phyloP scores from a whole-genome alignment of 768 basidiomycete genomes.

The Multifurca ochricompacta region DNA sequence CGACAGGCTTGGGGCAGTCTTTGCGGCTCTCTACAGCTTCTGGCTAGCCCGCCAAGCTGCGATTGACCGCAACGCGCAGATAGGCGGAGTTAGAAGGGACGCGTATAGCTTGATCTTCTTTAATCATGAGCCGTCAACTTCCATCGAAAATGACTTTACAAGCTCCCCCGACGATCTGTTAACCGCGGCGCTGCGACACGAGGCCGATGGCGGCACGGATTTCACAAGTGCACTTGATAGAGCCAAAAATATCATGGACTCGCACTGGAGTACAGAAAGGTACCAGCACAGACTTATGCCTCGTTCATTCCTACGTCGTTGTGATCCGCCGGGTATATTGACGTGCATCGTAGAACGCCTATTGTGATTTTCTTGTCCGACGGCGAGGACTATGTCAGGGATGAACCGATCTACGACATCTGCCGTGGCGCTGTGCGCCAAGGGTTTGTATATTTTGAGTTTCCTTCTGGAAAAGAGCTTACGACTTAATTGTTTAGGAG shows the following conservation, averaged over 20 bases:
- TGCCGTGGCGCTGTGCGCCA: conserved; percentile 36
- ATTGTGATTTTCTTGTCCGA: conserved; percentile 53
- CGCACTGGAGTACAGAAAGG: conserved; percentile 46
- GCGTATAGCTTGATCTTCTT: conserved; percentile 54
- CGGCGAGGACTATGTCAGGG: conserved; percentile 39
- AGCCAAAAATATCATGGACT: conserved; percentile 35
- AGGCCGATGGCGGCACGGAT: conserved; percentile 35
- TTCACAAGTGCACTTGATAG: conserved; percentile 35
- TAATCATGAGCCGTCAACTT: conserved; percentile 23
- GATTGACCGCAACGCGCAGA: conserved; percentile 23
- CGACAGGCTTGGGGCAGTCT: conserved; percentile 51
- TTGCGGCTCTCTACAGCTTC: conserved; percentile 46
- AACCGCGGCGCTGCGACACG: conserved; percentile 29
- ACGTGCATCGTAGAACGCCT: conserved; percentile 32
- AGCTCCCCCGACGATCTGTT: conserved; percentile 41
- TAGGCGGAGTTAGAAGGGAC: conserved; percentile 34
- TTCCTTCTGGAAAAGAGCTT: neutral
- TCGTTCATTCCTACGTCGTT: neutral
- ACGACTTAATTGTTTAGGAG: conserved; percentile 32
- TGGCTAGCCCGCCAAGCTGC: conserved; percentile 46
- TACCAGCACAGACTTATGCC: conserved; percentile 22
- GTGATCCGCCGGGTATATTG: neutral
- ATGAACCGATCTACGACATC: conserved; percentile 35
- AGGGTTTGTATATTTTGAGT: conserved; percentile 30
- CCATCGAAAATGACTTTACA: conserved; percentile 38